These are phyloP conservation scores for Talinum fruticosum DNA, from an alignment of 148 eudicot species.

Conservation along the genomic window DNA sequence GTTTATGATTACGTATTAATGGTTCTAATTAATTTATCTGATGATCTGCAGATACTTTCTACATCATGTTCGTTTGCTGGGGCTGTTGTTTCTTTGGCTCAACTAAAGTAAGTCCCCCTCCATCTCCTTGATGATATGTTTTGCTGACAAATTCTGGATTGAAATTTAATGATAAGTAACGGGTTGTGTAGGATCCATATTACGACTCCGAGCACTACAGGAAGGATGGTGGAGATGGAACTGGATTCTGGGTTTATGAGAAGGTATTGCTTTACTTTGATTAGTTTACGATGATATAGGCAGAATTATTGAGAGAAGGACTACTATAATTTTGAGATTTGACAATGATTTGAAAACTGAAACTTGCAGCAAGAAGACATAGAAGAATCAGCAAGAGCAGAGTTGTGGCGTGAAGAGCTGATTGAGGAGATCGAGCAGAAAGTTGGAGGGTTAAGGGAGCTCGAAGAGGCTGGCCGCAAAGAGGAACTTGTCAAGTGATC, in stretches of 20 bases:
- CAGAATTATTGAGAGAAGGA: too few species aligned
- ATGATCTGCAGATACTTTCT: conserved; percentile 43
- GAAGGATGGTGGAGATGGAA: conserved; percentile 80
- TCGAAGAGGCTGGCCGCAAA: conserved; percentile 51
- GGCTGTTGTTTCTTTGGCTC: conserved; percentile 78
- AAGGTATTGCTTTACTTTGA: conserved; percentile 49
- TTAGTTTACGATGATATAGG: too few species aligned
- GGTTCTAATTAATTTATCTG: not conserved
- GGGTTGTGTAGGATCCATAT: conserved; percentile 54
- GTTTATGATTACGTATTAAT: not conserved
- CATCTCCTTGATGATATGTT: not conserved
- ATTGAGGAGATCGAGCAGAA: conserved; percentile 77
- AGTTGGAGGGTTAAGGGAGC: conserved; percentile 58
- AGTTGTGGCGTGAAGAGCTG: conserved; percentile 67
- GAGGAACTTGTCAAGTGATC: not conserved
- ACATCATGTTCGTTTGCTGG: conserved; percentile 75
- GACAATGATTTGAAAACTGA: not conserved
- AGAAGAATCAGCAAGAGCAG: conserved; percentile 64
- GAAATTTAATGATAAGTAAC: not conserved
- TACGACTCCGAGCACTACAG: conserved; percentile 69
- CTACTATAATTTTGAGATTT: too few species aligned
- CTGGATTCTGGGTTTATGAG: conserved; percentile 70
- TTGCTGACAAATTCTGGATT: too few species aligned
- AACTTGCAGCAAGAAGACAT: conserved; percentile 62
- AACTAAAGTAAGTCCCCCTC: conserved; percentile 45